Evolutionary conservation across 345 rosid genomes (phyloP).

Genomic region (Eucalyptus dawsonii): DNA sequence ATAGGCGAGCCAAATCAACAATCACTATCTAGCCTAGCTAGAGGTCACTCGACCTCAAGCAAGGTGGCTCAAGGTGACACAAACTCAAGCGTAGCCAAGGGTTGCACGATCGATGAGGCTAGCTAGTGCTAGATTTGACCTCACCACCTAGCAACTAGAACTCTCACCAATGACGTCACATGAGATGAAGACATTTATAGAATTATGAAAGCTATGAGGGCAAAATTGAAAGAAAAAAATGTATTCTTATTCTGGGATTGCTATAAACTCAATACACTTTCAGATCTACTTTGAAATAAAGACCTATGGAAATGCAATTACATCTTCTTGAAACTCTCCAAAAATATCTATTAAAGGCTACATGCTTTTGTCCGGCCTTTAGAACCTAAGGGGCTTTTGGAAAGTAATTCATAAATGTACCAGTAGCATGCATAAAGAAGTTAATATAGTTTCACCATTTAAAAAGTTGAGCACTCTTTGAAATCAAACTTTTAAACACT

Average conservation of each 20-base stretch:
- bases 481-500: not conserved
- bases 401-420: not conserved
- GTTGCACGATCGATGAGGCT: not conserved
- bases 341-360: too few species aligned
- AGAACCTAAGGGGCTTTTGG: not conserved
- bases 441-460: not conserved
- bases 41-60: not conserved
- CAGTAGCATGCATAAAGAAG: not conserved
- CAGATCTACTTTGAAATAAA: not conserved
- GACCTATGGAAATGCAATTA: not conserved
- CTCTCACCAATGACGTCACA: not conserved
- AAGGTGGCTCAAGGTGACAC: not conserved
- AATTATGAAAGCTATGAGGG: not conserved
- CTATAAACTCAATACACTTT: not conserved
- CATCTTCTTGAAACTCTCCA: not conserved
- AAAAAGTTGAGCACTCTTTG: not conserved
- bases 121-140: not conserved
- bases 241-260: too few species aligned
- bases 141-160: not conserved
- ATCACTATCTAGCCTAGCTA: not conserved
- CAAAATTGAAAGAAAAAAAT: not conserved
- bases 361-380: not conserved
- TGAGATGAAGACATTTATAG: not conserved
- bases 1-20: fast-evolving
- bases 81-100: not conserved